phyloP scores from a whole-genome alignment of 768 basidiomycete species.

The Lyophyllum semitale region DNA sequence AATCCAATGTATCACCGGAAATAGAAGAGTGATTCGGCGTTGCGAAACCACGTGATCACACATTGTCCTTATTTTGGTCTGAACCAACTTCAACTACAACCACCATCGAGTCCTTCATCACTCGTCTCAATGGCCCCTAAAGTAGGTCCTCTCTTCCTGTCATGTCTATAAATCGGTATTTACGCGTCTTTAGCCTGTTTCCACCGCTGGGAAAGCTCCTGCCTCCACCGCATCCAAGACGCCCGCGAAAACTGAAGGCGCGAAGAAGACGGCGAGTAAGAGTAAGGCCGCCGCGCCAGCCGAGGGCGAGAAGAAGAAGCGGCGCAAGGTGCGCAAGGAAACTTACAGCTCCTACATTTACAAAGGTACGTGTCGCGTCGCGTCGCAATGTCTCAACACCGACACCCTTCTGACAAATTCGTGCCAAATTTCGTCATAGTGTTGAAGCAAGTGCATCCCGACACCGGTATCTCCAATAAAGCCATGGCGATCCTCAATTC shows the following conservation, averaged over 20 bases:
- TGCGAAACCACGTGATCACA: slow-evolving; percentile 10
- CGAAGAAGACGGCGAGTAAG: slow-evolving; percentile 52
- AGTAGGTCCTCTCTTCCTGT: not conserved
- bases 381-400: not conserved
- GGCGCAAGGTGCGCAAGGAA: slow-evolving; percentile 79
- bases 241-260: slow-evolving; percentile 44
- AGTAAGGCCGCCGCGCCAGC: slow-evolving; percentile 33
- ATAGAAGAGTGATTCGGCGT: too few relatives aligned
- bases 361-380: slow-evolving; percentile 52
- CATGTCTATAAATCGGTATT: not conserved
- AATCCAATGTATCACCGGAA: too few relatives aligned
- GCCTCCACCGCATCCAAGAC: slow-evolving; percentile 43
- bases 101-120: slow-evolving; percentile 7
- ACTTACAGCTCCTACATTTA: slow-evolving; percentile 87
- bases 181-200: slow-evolving; percentile 12
- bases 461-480: slow-evolving; percentile 93
- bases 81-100: slow-evolving; percentile 10
- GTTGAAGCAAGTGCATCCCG: slow-evolving; percentile 90
- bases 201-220: slow-evolving; percentile 18
- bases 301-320: slow-evolving; percentile 78
- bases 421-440: slow-evolving; percentile 39
- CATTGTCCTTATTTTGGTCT: slow-evolving; percentile 17
- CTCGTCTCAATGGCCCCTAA: slow-evolving; percentile 14
- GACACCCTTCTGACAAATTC: not conserved
- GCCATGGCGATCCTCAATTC: slow-evolving; percentile 84